phyloP scores from a whole-genome alignment of 352 stramenopile species.

The Globisporangium emineosum region DNA sequence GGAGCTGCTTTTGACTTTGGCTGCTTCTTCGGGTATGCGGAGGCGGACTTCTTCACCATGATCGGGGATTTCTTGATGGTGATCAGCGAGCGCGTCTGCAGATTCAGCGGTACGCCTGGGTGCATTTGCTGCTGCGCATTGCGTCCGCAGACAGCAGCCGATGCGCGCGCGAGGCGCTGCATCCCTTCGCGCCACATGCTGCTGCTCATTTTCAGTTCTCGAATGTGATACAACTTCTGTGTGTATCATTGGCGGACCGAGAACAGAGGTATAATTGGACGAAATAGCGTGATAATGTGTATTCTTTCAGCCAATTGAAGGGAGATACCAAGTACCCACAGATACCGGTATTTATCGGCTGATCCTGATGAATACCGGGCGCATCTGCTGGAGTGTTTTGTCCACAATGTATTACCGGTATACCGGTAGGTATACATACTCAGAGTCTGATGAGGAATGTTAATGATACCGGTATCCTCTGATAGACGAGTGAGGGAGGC shows the following conservation, averaged over 20 bases:
- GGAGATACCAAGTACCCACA: too few relatives aligned
- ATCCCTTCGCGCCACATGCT: constrained; percentile 7
- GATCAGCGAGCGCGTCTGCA: constrained; percentile 16
- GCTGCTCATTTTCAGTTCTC: background rate
- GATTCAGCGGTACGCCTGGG: background rate
- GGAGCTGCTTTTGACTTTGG: constrained; percentile 4
- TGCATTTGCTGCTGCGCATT: background rate
- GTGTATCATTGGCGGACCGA: background rate
- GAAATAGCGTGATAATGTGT: background rate
- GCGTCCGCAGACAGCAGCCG: background rate
- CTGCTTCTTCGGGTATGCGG: constrained; percentile 12
- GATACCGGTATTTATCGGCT: too few relatives aligned
- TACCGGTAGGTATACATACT: too few relatives aligned
- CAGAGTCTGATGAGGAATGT: too few relatives aligned
- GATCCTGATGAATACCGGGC: too few relatives aligned
- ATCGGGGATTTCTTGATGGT: constrained; percentile 31
- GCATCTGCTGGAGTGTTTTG: too few relatives aligned
- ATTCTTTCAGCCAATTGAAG: background rate
- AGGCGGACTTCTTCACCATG: constrained; percentile 9
- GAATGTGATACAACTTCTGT: too few relatives aligned
- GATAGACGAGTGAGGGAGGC: too few relatives aligned
- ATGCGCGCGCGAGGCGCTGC: background rate
- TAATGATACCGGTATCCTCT: too few relatives aligned
- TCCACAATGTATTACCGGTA: too few relatives aligned
- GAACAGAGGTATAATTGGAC: background rate